A percentile compares a stretch with the other conserved stretches of the same genome.
Evolutionary conservation across 306 rosid species (phyloP).

Genomic region (Vigna mungo): DNA sequence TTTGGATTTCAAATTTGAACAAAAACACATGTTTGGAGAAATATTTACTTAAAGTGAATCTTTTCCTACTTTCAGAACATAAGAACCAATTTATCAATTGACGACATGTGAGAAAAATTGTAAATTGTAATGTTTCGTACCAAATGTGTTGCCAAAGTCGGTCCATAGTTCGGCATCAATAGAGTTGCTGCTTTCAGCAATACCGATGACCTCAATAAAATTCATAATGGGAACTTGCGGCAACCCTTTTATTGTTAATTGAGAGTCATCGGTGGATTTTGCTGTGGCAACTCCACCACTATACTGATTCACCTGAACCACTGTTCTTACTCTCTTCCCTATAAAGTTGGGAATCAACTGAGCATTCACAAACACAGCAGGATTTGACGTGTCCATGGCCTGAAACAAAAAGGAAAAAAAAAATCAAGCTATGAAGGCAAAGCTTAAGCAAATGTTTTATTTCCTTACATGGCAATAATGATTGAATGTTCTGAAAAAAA

Average conservation of each 20-base stretch:
- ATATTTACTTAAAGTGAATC: background rate
- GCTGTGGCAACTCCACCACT: slow-evolving; percentile 40
- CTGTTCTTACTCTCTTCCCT: slow-evolving; percentile 61
- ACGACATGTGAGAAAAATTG: background rate
- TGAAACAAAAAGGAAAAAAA: slow-evolving; percentile 28
- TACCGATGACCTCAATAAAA: slow-evolving; percentile 58
- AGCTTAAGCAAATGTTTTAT: background rate
- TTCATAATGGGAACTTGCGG: slow-evolving; percentile 54
- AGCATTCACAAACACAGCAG: slow-evolving; percentile 60
- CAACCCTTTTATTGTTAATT: slow-evolving; percentile 52
- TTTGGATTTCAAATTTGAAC: background rate
- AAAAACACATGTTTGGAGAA: background rate
- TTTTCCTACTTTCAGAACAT: background rate
- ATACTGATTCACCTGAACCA: slow-evolving; percentile 57
- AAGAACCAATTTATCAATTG: background rate
- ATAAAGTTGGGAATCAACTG: slow-evolving; percentile 50
- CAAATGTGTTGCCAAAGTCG: slow-evolving; percentile 62
- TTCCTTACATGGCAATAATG: background rate
- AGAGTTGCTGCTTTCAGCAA: slow-evolving; percentile 56
- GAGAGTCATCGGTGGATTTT: slow-evolving; percentile 56
- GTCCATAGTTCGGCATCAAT: slow-evolving; percentile 56
- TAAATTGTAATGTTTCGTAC: slow-evolving; percentile 36
- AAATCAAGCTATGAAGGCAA: background rate
- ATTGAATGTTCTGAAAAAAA: background rate
- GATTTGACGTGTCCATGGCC: slow-evolving; percentile 61